Conservation (phyloP, 2,329 filamentous ascomycete species). For the Mollisia scopiformis region DNA sequence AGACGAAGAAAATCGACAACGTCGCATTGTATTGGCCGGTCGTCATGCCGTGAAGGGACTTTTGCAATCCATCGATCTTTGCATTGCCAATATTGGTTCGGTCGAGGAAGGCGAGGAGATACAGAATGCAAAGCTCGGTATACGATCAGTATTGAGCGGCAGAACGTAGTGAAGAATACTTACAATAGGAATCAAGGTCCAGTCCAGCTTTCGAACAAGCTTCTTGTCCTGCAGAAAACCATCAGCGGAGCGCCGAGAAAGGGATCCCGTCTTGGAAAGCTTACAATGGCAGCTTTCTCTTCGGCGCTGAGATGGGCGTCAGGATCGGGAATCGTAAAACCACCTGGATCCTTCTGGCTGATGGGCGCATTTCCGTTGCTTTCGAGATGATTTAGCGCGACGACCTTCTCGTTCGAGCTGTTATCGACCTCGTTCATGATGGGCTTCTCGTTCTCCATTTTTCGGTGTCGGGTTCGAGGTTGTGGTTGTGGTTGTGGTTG, state of each 20-base stretch:
- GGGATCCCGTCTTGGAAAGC: constrained; percentile 26
- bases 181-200: constrained; percentile 62
- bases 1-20: constrained; percentile 85
- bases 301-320: constrained; percentile 67
- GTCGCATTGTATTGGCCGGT: constrained; percentile 71
- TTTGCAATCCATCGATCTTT: constrained; percentile 62
- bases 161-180: constrained; percentile 8
- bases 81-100: constrained; percentile 82
- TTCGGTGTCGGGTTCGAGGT: not conserved
- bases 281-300: constrained; percentile 63
- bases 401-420: not conserved
- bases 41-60: constrained; percentile 59
- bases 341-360: not conserved
- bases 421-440: not conserved
- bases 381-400: constrained; percentile 1
- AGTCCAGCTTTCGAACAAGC: constrained; percentile 64
- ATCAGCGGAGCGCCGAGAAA: not conserved
- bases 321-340: constrained; percentile 46
- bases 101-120: constrained; percentile 75
- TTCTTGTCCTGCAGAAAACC: constrained; percentile 56
- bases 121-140: constrained; percentile 67
- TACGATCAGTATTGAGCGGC: constrained; percentile 15
- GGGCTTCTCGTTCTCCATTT: not conserved
- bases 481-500: not conserved
- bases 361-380: not conserved